Base-by-base conservation (phyloP, 176 grass and related monocot genomes). In the Zea luxurians region DNA sequence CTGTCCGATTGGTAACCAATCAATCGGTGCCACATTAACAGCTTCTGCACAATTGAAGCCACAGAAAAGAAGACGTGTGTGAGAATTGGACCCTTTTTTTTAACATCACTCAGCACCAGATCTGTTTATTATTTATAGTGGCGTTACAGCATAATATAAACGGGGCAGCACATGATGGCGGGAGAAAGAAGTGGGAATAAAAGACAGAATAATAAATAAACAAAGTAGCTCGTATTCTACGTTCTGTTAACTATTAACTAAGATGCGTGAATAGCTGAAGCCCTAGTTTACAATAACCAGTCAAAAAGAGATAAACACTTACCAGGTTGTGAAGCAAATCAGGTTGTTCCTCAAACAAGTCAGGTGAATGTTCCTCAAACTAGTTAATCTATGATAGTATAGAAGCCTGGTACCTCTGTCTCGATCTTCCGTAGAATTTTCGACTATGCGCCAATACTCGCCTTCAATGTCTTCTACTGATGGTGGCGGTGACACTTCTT, bases 21-120 rank as follows among this genome's bases (percentile, higher is more conserved):
- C 94, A 88, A 97, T 78, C 27, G 94, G 94, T 59, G 91, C 94
- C 46, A 93, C 91, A 79, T 93, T 93, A 63, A 97, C 94, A 79
- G 94, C 94, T 83, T 97, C 94, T 64, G 91, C 91, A 89, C 94
- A 97, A 69, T 97, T 97, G 86, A 93, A 97, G 18, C 94, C 94
- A 79, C 5, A 66, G 7, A 37, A 66, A 66, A 66, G 62, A 66
- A n/a, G 15, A 16, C 11, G 10, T 13, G 50, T 64, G 12, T 5
- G 3, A 64, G 61, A 64, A 38, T 10, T 38, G 6, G 4, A 64
- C 2, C 13, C n/a, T n/a, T 38, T 60, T 11, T 37, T 37, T 69
- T 36, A 62, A 74, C 49, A 81, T 2, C 16, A 82, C 3, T 38
- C 36, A 2, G 1, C 17, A 63, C 71, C 35, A 57, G 54, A 78